Base-by-base conservation (phyloP, 306 rosid species). In the Erythrophleum fordii region DNA sequence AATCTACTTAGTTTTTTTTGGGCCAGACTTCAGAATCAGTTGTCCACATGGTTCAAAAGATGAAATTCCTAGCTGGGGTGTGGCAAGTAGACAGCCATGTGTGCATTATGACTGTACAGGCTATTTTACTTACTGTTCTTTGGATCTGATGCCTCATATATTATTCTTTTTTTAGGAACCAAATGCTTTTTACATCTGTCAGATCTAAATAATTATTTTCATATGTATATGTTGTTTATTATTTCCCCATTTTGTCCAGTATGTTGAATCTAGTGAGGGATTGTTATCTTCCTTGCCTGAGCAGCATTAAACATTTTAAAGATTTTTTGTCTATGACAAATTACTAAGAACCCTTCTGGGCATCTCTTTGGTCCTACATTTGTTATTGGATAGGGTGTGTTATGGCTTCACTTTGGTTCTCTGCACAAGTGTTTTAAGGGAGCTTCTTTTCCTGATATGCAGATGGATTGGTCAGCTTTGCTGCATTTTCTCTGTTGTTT, bases 21-120 rank as follows among this genome's bases (percentile, higher is more conserved):
- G 66, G 55, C 56, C 49, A 39, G 60, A 59, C 62, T 11, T 49
- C 29, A 49, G 26, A 52, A 31, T 16, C 48, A 29, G 62, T 83
- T 53, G 11, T 51, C 58, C 25, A 1, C 10, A 13, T 20, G 18
- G 28, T 41, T 67, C 22, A 35, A 22, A 41, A 13, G 11, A 5
- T 22, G 53, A 11, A 10, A 42, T 68, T 68, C 2, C 20, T 11
- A 11, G 18, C 35, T 41, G 53, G 53, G 73, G 1, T 23, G 16
- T 10, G 8, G 29, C 49, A 31, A 11, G 73, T 13, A 28, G 41
- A 51, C 39, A 28, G 1, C 51, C 34, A 42, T 42, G 34, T 45
- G 28, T 11, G 52, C 34, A 12, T 42, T 20, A 22, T 68, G 53
- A 68, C 53, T 41, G 23, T 4, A 42, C 34, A 12, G 16, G 23